Percentiles rank a stretch among this genome's conserved stretches.
Evolutionary conservation across 2,329 filamentous ascomycete genomes (phyloP).

Genomic region (Didymella glomerata): DNA sequence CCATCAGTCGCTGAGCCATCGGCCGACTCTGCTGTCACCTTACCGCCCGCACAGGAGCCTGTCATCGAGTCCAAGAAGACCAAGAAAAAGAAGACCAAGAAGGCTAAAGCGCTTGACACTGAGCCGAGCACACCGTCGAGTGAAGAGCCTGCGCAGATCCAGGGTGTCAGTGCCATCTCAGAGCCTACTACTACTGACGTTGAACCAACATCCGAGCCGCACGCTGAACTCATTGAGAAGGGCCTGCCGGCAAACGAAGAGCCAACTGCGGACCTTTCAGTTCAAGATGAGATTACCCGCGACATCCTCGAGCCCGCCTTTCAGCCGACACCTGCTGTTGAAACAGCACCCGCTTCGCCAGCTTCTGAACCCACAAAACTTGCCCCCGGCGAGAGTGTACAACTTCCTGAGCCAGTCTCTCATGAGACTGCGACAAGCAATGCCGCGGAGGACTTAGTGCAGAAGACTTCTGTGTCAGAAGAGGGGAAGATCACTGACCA

Average conservation of each 20-base stretch:
- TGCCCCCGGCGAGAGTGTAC: background rate
- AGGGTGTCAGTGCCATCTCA: background rate
- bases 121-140: conserved; percentile 20
- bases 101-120: conserved; percentile 20
- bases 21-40: too few relatives aligned
- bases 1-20: background rate
- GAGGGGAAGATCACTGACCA: background rate
- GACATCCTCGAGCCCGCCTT: conserved; percentile 9
- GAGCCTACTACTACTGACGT: background rate
- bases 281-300: conserved; percentile 1
- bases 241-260: background rate
- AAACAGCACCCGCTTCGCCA: background rate
- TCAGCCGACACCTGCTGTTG: background rate
- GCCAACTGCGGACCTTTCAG: background rate
- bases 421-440: background rate
- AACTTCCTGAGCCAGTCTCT: background rate
- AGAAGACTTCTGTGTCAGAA: background rate
- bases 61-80: conserved; percentile 28
- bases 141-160: conserved; percentile 10
- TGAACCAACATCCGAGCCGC: background rate
- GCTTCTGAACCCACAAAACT: background rate
- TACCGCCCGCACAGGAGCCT: background rate
- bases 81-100: conserved; percentile 39
- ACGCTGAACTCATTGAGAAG: conserved; percentile 6
- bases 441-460: background rate